phyloP scores from a whole-genome alignment of 192 early-diverging fungal genomes.

The Coemansia sp. region DNA sequence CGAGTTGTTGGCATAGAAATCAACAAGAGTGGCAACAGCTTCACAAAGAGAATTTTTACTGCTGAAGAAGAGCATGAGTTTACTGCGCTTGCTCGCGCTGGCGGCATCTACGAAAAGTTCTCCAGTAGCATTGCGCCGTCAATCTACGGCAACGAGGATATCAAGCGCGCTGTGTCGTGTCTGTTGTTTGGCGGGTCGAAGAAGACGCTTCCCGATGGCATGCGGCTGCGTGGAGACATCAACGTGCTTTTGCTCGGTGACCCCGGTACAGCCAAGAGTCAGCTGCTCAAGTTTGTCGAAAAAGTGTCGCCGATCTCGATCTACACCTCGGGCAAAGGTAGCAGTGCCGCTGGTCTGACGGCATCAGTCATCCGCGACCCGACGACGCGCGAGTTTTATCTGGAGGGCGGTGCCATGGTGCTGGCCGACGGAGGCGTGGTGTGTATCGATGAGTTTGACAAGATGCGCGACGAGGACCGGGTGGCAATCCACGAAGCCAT shows the following conservation, averaged over 20 bases:
- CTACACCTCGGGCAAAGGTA: conserved; percentile 99
- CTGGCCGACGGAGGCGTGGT: conserved; percentile 98
- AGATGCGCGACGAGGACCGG: conserved; percentile 99
- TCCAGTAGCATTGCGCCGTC: conserved; percentile 92
- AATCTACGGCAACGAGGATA: conserved; percentile 96
- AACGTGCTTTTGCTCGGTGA: conserved; percentile 97
- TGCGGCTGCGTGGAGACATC: conserved; percentile 96
- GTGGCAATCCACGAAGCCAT: conserved; percentile 99
- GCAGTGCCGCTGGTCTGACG: conserved; percentile 97
- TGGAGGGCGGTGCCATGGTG: conserved; percentile 99
- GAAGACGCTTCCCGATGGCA: conserved; percentile 93
- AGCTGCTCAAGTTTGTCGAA: conserved; percentile 98
- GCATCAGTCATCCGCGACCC: conserved; percentile 96
- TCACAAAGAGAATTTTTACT: conserved; percentile 71
- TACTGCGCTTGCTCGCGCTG: conserved; percentile 78
- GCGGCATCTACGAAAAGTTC: conserved; percentile 89
- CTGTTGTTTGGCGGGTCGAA: conserved; percentile 96
- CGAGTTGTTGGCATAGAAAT: conserved; percentile 90
- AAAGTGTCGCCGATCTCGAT: conserved; percentile 97
- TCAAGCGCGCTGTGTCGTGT: conserved; percentile 94
- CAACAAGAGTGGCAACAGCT: conserved; percentile 69
- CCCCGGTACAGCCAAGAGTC: conserved; percentile 97
- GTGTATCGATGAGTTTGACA: conserved; percentile 99
- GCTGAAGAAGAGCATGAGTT: conserved; percentile 93
- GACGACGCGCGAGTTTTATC: conserved; percentile 87